Evolutionary conservation across 768 basidiomycete genomes (phyloP).

Genomic region (Russula griseocarnosa): DNA sequence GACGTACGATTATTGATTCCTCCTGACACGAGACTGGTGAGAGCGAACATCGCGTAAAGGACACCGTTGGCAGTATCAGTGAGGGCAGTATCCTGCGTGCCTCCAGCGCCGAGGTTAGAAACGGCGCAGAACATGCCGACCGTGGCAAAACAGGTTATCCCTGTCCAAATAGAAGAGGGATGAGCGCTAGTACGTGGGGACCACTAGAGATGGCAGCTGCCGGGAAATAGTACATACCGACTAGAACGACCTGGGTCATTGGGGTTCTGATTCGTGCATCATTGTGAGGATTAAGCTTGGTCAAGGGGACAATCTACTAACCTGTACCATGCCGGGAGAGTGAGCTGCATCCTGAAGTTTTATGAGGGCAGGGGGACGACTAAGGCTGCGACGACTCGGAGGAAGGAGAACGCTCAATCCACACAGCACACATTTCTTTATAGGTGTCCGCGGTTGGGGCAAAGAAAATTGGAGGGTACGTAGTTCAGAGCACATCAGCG

Average conservation of each 20-base stretch:
- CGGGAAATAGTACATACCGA: constrained; percentile 11
- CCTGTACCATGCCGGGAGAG: constrained; percentile 27
- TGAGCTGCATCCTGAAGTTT: neutral
- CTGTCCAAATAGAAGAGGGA: constrained; percentile 4
- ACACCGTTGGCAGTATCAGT: constrained; percentile 42
- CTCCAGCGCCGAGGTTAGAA: constrained; percentile 40
- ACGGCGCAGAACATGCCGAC: constrained; percentile 42
- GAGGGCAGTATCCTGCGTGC: constrained; percentile 39
- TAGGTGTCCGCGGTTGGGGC: neutral
- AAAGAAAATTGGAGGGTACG: too few species aligned
- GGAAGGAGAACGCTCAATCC: neutral
- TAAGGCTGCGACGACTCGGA: neutral
- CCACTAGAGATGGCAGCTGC: neutral
- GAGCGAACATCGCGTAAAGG: constrained; percentile 43
- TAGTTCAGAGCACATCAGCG: neutral
- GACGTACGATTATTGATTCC: constrained; percentile 37
- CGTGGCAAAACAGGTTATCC: constrained; percentile 35
- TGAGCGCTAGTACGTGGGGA: neutral
- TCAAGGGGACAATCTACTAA: neutral
- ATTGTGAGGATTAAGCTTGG: neutral
- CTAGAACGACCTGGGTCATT: constrained; percentile 27
- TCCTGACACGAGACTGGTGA: constrained; percentile 42
- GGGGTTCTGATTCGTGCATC: constrained; percentile 11
- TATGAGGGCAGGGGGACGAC: neutral
- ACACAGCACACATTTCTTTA: neutral